Conservation (phyloP, 768 basidiomycete species). For the Suillus tomentosus region DNA sequence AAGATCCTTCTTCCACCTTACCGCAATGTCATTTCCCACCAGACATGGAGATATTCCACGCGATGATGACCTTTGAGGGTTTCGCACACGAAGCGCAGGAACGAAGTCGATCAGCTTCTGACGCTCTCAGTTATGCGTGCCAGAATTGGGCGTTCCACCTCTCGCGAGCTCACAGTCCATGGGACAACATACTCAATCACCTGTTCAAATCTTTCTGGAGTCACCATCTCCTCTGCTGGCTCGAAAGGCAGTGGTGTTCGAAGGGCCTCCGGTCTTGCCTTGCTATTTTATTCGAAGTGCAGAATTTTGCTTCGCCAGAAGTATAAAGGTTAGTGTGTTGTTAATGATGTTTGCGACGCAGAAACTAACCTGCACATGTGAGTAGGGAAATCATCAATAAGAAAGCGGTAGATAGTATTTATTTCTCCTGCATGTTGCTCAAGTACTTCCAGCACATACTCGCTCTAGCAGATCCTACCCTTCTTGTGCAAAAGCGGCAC, state of each 20-base stretch:
- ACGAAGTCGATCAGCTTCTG: background rate
- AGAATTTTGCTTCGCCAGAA: background rate
- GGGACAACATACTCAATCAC: background rate
- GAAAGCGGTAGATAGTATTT: background rate
- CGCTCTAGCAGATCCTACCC: background rate
- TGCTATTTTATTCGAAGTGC: background rate
- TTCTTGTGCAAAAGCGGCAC: background rate
- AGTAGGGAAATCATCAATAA: background rate
- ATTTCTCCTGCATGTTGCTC: background rate
- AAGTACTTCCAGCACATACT: background rate
- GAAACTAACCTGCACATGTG: background rate
- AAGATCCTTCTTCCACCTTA: background rate
- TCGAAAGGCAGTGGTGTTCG: background rate
- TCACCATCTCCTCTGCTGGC: background rate
- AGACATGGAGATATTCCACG: background rate
- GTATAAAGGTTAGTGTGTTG: background rate
- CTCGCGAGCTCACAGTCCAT: background rate
- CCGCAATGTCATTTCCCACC: background rate
- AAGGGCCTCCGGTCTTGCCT: background rate
- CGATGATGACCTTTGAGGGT: background rate
- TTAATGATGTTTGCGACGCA: background rate
- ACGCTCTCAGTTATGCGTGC: background rate
- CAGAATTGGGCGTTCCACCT: background rate
- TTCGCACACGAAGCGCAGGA: background rate
- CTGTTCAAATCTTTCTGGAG: background rate